Conservation (phyloP, 2,329 filamentous ascomycete genomes). For the Fusarium proliferatum region DNA sequence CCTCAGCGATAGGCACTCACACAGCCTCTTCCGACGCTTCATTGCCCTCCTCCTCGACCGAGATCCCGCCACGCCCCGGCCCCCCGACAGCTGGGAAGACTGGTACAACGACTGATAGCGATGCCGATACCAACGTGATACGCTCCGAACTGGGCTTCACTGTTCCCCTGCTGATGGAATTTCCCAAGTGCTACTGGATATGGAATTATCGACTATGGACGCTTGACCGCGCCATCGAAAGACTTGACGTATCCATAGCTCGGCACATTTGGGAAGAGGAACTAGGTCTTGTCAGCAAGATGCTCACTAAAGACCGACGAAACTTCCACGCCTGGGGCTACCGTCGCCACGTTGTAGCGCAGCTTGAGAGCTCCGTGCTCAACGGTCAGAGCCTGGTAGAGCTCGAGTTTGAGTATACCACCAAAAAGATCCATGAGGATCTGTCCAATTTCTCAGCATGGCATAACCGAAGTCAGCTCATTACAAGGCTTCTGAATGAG, state of each 20-base stretch:
- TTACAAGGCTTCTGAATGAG: constrained; percentile 79
- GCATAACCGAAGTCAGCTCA: constrained; percentile 89
- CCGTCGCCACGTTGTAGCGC: constrained; percentile 79
- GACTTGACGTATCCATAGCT: constrained; percentile 67
- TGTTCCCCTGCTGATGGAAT: constrained; percentile 83
- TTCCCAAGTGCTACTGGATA: constrained; percentile 99
- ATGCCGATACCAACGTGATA: constrained; percentile 63
- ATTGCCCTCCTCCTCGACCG: constrained; percentile 62
- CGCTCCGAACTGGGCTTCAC: constrained; percentile 83
- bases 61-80: constrained; percentile 60
- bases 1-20: constrained; percentile 65
- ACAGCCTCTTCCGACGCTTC: constrained; percentile 73
- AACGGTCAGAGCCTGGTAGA: constrained; percentile 75
- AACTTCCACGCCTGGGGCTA: constrained; percentile 99
- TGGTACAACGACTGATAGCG: constrained; percentile 63
- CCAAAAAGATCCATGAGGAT: constrained; percentile 84
- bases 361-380: constrained; percentile 71
- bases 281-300: constrained; percentile 83
- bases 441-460: constrained; percentile 97
- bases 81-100: constrained; percentile 62
- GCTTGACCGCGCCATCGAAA: constrained; percentile 74
- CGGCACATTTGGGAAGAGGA: constrained; percentile 84
- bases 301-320: constrained; percentile 85
- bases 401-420: constrained; percentile 88
- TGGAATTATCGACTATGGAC: constrained; percentile 97